A percentile compares a stretch with the other conserved stretches of the same genome.
Conservation (phyloP, 495 filamentous ascomycete species). For the Pyrenula aspistea region DNA sequence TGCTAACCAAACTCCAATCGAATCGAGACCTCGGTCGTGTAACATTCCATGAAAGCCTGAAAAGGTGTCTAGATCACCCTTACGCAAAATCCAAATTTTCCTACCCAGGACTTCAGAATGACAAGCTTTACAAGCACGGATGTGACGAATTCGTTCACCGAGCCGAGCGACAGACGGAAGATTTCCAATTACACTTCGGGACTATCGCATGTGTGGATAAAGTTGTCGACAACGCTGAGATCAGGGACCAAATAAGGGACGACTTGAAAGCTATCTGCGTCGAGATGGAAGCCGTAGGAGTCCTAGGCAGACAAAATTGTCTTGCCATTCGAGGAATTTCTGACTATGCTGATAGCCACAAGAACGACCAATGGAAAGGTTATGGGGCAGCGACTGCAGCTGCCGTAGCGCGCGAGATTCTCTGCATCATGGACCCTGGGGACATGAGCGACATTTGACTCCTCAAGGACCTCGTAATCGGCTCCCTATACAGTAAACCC, state of each 20-base stretch:
- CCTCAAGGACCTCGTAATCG: too few species aligned
- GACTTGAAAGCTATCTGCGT: conserved; percentile 16
- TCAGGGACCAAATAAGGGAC: conserved; percentile 12
- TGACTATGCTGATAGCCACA: conserved; percentile 23
- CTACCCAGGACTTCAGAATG: background rate
- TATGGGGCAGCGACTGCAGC: conserved; percentile 20
- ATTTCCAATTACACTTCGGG: conserved; percentile 3
- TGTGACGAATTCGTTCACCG: background rate
- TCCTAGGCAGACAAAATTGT: conserved; percentile 15
- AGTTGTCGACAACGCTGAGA: conserved; percentile 5
- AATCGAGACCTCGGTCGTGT: background rate
- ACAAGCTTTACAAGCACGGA: background rate
- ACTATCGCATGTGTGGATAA: conserved; percentile 9
- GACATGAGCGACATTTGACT: background rate
- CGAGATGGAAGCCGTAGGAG: conserved; percentile 22
- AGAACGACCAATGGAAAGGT: conserved; percentile 20
- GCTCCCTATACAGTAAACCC: too few species aligned
- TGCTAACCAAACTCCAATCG: background rate
- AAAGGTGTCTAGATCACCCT: background rate
- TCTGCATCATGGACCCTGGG: background rate
- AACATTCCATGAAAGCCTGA: background rate
- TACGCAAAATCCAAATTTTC: background rate
- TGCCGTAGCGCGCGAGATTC: conserved; percentile 8
- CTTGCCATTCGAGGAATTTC: conserved; percentile 21
- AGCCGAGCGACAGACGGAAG: background rate